phyloP scores from a whole-genome alignment of 768 basidiomycete genomes.

The Xanthoconium stramineum region DNA sequence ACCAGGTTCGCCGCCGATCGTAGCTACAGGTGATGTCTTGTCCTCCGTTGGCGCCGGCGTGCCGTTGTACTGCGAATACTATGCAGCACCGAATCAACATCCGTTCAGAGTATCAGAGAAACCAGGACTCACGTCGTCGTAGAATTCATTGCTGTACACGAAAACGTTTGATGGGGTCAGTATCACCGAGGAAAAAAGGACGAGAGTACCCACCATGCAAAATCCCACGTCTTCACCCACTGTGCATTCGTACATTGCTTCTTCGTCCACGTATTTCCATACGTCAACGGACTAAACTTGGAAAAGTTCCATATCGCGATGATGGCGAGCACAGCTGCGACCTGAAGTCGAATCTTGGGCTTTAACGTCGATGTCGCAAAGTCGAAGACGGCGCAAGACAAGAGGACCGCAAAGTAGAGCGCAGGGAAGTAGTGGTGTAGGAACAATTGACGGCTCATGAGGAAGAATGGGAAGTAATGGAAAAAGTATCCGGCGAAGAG shows the following conservation, averaged over 20 bases:
- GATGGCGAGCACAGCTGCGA: conserved; percentile 70
- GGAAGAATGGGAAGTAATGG: conserved; percentile 96
- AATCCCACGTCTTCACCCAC: conserved; percentile 96
- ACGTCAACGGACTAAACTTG: conserved; percentile 77
- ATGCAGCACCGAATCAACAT: background rate
- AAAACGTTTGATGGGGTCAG: background rate
- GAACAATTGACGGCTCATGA: conserved; percentile 97
- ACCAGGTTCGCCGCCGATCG: conserved; percentile 50
- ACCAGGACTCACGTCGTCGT: conserved; percentile 50
- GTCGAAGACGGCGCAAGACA: conserved; percentile 78
- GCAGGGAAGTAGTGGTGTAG: conserved; percentile 98
- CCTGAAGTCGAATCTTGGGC: conserved; percentile 74
- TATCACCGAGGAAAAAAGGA: background rate
- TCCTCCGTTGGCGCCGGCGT: conserved; percentile 37
- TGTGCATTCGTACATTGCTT: conserved; percentile 67
- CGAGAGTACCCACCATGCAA: conserved; percentile 62
- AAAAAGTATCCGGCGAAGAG: conserved; percentile 88
- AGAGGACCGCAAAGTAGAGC: conserved; percentile 87
- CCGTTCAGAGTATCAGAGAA: background rate
- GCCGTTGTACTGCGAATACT: conserved; percentile 59
- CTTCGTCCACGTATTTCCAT: conserved; percentile 88
- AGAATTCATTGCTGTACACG: conserved; percentile 59
- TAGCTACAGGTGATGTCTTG: conserved; percentile 39
- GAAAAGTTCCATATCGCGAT: conserved; percentile 76
- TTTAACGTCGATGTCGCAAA: conserved; percentile 74